Percentiles rank a stretch among this genome's conserved stretches.
These are phyloP conservation scores for Macadamia integrifolia DNA, from an alignment of 164 flowering plant species.

Conservation along the genomic window DNA sequence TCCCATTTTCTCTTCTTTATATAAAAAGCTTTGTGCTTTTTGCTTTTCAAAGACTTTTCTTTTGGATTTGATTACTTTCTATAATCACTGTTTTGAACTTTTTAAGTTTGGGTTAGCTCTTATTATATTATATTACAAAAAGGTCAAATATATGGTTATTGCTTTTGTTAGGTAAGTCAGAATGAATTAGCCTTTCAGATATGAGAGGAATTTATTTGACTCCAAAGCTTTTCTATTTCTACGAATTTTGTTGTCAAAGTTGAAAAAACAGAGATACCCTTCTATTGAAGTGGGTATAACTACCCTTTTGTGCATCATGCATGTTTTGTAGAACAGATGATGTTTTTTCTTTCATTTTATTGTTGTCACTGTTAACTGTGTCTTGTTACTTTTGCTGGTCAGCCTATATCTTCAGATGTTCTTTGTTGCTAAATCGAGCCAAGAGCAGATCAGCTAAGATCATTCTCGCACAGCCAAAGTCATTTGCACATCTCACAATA, in stretches of 20 bases:
- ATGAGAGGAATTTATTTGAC: too few species aligned
- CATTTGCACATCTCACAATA: slow-evolving; percentile 8
- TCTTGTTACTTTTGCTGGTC: slow-evolving; percentile 5
- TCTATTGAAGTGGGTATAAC: too few species aligned
- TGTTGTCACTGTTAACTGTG: background rate
- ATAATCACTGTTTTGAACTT: background rate
- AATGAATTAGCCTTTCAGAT: too few species aligned
- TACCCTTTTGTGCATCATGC: too few species aligned
- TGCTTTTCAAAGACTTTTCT: slow-evolving; percentile 1
- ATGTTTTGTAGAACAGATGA: background rate
- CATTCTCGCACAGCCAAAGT: background rate
- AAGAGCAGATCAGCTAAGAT: slow-evolving; percentile 3
- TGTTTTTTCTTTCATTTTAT: background rate
- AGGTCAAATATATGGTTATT: too few species aligned
- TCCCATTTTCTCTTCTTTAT: background rate
- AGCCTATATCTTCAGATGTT: slow-evolving; percentile 4
- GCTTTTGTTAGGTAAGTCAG: too few species aligned
- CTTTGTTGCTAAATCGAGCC: slow-evolving; percentile 13
- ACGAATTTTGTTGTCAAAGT: too few species aligned
- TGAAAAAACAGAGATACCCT: too few species aligned
- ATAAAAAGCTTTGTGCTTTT: background rate
- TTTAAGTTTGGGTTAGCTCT: too few species aligned
- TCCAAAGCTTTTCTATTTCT: too few species aligned
- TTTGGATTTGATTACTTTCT: slow-evolving; percentile 5
- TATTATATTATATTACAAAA: too few species aligned